Evolutionary conservation across 768 basidiomycete species (phyloP).

Genomic region (Pulveroboletus ravenelii): DNA sequence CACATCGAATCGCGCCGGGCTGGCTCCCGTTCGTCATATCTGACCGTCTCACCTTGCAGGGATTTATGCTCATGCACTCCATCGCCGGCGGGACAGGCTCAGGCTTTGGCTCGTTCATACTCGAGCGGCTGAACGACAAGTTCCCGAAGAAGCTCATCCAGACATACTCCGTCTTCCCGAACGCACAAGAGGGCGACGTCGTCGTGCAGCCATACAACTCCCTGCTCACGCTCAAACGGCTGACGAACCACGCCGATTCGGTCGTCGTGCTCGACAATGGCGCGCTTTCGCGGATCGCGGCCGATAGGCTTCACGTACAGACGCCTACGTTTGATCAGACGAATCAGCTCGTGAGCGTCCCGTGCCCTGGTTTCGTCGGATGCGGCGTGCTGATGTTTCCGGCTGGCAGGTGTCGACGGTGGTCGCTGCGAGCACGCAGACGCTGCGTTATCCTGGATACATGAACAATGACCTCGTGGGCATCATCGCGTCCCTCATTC

Average conservation of each 20-base stretch:
- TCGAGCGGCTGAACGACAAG: slow-evolving; percentile 94
- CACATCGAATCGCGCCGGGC: background rate
- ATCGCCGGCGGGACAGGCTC: slow-evolving; percentile 99
- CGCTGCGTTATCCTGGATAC: slow-evolving; percentile 94
- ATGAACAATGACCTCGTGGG: slow-evolving; percentile 99
- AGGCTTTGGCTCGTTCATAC: slow-evolving; percentile 94
- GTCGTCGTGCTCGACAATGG: slow-evolving; percentile 98
- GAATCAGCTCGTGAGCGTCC: slow-evolving; percentile 69
- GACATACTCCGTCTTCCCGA: slow-evolving; percentile 98
- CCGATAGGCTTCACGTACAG: slow-evolving; percentile 84
- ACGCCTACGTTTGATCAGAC: slow-evolving; percentile 89
- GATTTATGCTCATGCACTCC: slow-evolving; percentile 98
- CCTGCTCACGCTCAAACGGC: slow-evolving; percentile 83
- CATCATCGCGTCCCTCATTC: slow-evolving; percentile 93
- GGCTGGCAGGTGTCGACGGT: slow-evolving; percentile 81
- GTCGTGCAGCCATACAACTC: slow-evolving; percentile 99
- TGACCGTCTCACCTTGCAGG: slow-evolving; percentile 44
- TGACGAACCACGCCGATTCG: slow-evolving; percentile 94
- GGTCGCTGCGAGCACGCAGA: slow-evolving; percentile 96
- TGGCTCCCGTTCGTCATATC: background rate
- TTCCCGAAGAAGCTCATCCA: slow-evolving; percentile 99
- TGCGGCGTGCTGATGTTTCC: background rate
- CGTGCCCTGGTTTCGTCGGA: background rate
- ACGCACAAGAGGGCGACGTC: slow-evolving; percentile 89
- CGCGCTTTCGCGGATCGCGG: slow-evolving; percentile 87